Evolutionary conservation across 371 early-diverging fungal species (phyloP).

Genomic region (Mucor sp.): DNA sequence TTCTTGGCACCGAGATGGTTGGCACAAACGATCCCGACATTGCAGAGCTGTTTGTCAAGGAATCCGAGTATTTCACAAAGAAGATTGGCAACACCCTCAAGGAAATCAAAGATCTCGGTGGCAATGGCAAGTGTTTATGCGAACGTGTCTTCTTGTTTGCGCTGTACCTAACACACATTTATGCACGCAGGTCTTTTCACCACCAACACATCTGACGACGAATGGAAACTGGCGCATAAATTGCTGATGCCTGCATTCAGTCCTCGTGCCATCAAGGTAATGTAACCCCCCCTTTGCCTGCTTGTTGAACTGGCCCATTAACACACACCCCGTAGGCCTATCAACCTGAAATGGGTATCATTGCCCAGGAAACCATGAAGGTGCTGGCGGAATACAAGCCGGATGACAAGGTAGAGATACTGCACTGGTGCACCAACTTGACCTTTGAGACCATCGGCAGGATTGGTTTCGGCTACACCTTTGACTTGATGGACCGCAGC

Average conservation of each 20-base stretch:
- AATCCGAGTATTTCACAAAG: slow-evolving; percentile 45
- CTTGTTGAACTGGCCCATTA: neutral
- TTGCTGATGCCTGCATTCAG: slow-evolving; percentile 54
- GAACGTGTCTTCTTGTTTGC: neutral
- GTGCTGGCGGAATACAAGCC: slow-evolving; percentile 36
- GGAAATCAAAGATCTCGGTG: slow-evolving; percentile 37
- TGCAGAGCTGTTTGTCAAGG: slow-evolving; percentile 35
- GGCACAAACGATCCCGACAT: slow-evolving; percentile 37
- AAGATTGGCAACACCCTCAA: slow-evolving; percentile 11
- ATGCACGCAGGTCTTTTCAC: slow-evolving; percentile 33
- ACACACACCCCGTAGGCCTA: too few relatives aligned
- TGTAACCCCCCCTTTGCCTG: neutral
- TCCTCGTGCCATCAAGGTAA: slow-evolving; percentile 34
- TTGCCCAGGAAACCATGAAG: slow-evolving; percentile 32
- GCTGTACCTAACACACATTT: neutral
- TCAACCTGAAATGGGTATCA: slow-evolving; percentile 41
- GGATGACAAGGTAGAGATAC: slow-evolving; percentile 40
- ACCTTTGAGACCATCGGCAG: slow-evolving; percentile 55
- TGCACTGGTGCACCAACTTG: slow-evolving; percentile 54
- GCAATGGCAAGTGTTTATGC: slow-evolving; percentile 26
- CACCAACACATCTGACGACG: slow-evolving; percentile 34
- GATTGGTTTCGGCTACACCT: slow-evolving; percentile 59
- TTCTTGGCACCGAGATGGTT: slow-evolving; percentile 17
- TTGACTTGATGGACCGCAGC: slow-evolving; percentile 44
- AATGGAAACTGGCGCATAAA: slow-evolving; percentile 55